A percentile compares a stretch with the other conserved stretches of the same genome.
phyloP scores from a whole-genome alignment of 306 rosid species.

The Vigna radiata region DNA sequence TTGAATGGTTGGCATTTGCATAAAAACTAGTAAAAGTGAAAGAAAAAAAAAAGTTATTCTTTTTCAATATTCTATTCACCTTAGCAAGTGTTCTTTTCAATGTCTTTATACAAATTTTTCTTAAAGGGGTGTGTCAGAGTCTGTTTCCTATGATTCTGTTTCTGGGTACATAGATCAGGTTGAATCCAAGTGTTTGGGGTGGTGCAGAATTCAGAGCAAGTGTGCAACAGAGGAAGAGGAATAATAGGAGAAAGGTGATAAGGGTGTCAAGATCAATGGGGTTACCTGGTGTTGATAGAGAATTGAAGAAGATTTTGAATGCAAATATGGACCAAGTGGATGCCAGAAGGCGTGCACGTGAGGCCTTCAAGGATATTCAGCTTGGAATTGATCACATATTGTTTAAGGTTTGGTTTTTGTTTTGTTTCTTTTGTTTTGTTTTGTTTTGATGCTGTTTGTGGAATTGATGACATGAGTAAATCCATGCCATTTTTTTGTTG shows the following conservation, averaged over 20 bases:
- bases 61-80: neutral
- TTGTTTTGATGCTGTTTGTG: conserved; percentile 1
- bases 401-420: conserved; percentile 60
- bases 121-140: conserved; percentile 15
- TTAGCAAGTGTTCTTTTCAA: neutral
- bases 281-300: conserved; percentile 61
- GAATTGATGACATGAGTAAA: neutral
- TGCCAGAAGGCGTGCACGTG: conserved; percentile 83
- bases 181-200: conserved; percentile 33
- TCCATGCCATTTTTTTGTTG: neutral
- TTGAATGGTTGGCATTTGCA: conserved; percentile 33
- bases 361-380: conserved; percentile 78
- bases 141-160: conserved; percentile 8
- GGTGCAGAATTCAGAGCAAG: conserved; percentile 45
- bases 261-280: conserved; percentile 48
- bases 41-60: neutral
- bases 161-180: conserved; percentile 16
- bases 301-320: conserved; percentile 67
- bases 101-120: neutral
- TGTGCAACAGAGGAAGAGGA: conserved; percentile 39
- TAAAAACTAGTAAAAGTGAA: neutral
- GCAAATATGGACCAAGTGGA: conserved; percentile 73
- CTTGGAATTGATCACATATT: conserved; percentile 83
- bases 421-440: neutral
- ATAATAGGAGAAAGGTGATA: conserved; percentile 37